These are phyloP conservation scores for Penicillium sp. DNA, from an alignment of 2,329 filamentous ascomycete species.

Conservation along the genomic window DNA sequence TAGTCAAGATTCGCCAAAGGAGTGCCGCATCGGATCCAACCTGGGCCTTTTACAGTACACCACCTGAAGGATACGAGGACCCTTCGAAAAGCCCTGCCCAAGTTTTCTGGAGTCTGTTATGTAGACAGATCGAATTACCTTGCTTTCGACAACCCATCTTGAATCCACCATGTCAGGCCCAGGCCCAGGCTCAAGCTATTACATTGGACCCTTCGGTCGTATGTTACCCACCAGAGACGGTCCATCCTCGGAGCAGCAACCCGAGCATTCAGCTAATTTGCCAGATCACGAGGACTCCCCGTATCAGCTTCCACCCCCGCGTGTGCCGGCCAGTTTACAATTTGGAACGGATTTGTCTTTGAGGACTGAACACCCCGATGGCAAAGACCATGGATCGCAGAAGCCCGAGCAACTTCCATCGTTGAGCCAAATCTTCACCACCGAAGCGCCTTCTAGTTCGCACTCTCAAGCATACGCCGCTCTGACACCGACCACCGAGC, in stretches of 20 bases:
- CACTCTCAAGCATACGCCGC: slow-evolving; percentile 28
- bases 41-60: neutral
- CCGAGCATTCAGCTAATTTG: slow-evolving; percentile 33
- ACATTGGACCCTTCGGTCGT: slow-evolving; percentile 43
- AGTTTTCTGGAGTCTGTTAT: slow-evolving; percentile 11
- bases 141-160: slow-evolving; percentile 4
- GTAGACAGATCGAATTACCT: slow-evolving; percentile 10
- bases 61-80: neutral
- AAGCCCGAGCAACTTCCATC: slow-evolving; percentile 39
- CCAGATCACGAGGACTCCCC: slow-evolving; percentile 34
- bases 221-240: slow-evolving; percentile 36
- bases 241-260: slow-evolving; percentile 27
- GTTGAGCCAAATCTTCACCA: slow-evolving; percentile 43
- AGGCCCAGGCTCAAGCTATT: slow-evolving; percentile 23
- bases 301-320: slow-evolving; percentile 46
- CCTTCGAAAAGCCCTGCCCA: neutral
- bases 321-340: slow-evolving; percentile 33
- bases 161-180: slow-evolving; percentile 31
- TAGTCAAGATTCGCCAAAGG: neutral
- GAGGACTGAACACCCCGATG: slow-evolving; percentile 27
- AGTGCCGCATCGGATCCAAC: neutral
- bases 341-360: slow-evolving; percentile 39
- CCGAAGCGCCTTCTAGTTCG: slow-evolving; percentile 29
- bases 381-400: slow-evolving; percentile 6
- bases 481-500: slow-evolving; percentile 16